Conservation (phyloP, 2,329 filamentous ascomycete species). For the Fusarium palustre region DNA sequence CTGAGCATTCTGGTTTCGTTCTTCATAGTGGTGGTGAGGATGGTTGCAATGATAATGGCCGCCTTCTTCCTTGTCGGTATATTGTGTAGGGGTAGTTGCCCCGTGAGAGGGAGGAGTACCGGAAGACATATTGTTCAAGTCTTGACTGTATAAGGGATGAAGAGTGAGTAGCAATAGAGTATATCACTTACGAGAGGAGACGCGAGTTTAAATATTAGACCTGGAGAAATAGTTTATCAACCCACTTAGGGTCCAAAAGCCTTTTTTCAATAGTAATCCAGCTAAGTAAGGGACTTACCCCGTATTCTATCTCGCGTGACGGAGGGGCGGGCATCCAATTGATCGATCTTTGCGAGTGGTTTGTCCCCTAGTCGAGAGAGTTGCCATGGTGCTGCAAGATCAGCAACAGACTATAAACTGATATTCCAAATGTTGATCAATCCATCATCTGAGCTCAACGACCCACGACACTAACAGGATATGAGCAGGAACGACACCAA, state of each 20-base stretch:
- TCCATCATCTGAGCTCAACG: slow-evolving; percentile 19
- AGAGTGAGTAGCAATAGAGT: not conserved
- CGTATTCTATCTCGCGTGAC: slow-evolving; percentile 30
- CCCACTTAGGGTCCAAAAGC: slow-evolving; percentile 13
- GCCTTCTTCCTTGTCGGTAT: slow-evolving; percentile 38
- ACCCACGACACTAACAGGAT: slow-evolving; percentile 33
- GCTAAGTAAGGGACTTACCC: slow-evolving; percentile 19
- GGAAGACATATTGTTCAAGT: slow-evolving; percentile 36
- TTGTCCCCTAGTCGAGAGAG: slow-evolving; percentile 1
- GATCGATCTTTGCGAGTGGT: slow-evolving; percentile 14
- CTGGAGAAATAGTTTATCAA: slow-evolving; percentile 10
- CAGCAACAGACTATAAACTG: slow-evolving; percentile 21
- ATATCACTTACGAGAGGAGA: not conserved
- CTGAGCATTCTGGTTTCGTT: slow-evolving; percentile 9
- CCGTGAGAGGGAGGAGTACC: slow-evolving; percentile 39
- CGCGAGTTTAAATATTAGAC: slow-evolving; percentile 5
- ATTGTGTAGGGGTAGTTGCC: slow-evolving; percentile 44
- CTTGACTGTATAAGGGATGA: not conserved
- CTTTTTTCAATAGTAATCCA: slow-evolving; percentile 32
- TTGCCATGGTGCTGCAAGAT: slow-evolving; percentile 12
- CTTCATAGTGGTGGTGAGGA: slow-evolving; percentile 32
- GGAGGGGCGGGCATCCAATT: slow-evolving; percentile 21
- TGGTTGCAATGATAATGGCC: slow-evolving; percentile 31
- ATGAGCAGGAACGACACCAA: slow-evolving; percentile 29
- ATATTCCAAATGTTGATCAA: slow-evolving; percentile 8